Base-by-base conservation (phyloP, 495 filamentous ascomycete species). In the Astrothelium macrocarpum region DNA sequence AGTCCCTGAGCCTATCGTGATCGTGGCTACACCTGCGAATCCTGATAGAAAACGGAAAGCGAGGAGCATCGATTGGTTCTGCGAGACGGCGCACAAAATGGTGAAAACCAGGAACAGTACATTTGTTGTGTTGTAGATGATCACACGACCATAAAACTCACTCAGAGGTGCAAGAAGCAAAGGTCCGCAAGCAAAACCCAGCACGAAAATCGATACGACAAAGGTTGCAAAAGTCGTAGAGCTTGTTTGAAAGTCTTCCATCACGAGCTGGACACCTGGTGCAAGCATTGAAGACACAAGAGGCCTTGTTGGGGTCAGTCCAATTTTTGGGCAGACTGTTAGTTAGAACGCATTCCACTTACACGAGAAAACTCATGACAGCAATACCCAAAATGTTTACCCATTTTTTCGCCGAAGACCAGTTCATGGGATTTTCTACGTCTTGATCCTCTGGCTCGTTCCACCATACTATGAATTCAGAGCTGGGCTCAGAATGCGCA, bases 151-250 rank as follows among this genome's bases (percentile, higher is more conserved):
- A 64, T 78, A 78, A 2, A 84, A 67, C 64, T 86, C 83, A 7
- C 78, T 81, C 1, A 86, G 70, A 0, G 83, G 83, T 1, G 82
- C 84, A 69, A 85, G 84, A 16, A 85, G 71, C 1, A 87, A 66
- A 0, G 84, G 84, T 1, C 83, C 83, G 2, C 78, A 78, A 31
- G 82, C 83, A 65, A 73, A 69, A 31, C 77, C 75, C 1, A 74
- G 65, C 49, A 80, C 78, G 78, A 78, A 81, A 70, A 85, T 82
- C 9, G 82, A 84, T 18, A 85, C 82, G 46, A 85, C 42, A 32
- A 73, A 67, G 42, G 68, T 62, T n/a, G 53, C 59, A n/a, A 49
- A 28, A 11, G 66, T 65, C 20, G 60, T 43, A 18, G 59, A 64
- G 29, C 60, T 62, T n/a, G 72, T 65, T 26, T 65, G 58, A 7